Evolutionary conservation across 805 yeast genomes (phyloP), one percentile per base, ranked within the genome.

Genomic region (Danielia oregonensis): DNA sequence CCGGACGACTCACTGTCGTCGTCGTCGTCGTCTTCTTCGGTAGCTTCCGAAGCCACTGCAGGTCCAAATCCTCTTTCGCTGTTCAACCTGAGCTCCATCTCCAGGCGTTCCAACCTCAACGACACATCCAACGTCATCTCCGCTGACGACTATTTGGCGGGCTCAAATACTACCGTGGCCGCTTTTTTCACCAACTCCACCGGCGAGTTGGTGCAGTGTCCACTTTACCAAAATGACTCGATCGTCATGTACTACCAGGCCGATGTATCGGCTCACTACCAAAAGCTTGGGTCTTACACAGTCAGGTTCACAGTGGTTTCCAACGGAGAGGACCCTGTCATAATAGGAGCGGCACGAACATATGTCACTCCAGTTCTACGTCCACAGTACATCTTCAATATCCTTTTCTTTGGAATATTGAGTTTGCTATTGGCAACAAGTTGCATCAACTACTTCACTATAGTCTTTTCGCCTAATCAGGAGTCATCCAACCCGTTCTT

Each of bases 401-500:
- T 63, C n/a, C 54, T 75, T 4, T 51, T 68, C 17, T 48, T 52
- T 4, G 69, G 71, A 5, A 57, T 75, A 5, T 48, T 63, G 1
- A 54, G 56, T 11, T 57, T 69, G 13, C 53, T 74, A 6, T 49
- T 70, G 2, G 57, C 60, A 3, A 53, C 80, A 5, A 62, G 64
- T n/a, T 37, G 60, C 3, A 42, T 73, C 17, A 64, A 75, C 24
- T 40, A 61, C 24, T 51, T 71, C 39, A 59, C 67, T 6, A 57
- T 69, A 32, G 72, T 60, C n/a, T 55, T 49, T 35, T 65, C 83
- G 24, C 79, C 84, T 0, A 74, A 70, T 49, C 79, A 73, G 59
- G 86, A 78, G 57, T 58, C 84, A 19, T 51, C 70, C 29, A 65
- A 75, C 43, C 72, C 79, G 22, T 70, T 75, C 49, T 47, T 78